These are phyloP conservation scores for Xylaria acuta DNA, from an alignment of 495 filamentous ascomycete species.

Conservation along the genomic window DNA sequence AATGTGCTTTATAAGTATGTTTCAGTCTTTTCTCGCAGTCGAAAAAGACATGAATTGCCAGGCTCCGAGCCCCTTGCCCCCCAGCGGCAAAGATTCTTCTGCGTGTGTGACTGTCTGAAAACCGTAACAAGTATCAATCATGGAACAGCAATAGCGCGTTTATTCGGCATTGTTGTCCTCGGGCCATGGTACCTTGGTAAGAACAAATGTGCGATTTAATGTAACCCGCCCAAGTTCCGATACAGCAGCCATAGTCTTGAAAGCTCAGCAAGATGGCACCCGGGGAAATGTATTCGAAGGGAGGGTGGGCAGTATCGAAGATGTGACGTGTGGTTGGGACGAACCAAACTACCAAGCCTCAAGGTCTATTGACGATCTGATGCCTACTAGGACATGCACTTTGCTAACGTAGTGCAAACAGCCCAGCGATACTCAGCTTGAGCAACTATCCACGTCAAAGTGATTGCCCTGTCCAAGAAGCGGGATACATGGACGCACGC, in stretches of 20 bases:
- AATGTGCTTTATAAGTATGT: not conserved
- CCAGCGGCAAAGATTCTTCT: not conserved
- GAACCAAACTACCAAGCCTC: not conserved
- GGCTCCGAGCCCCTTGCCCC: not conserved
- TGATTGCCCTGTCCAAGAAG: not conserved
- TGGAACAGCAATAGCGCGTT: not conserved
- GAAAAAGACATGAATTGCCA: not conserved
- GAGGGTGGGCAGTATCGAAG: not conserved
- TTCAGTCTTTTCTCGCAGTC: not conserved
- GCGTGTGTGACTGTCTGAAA: not conserved
- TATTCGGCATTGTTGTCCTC: not conserved
- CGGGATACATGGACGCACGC: not conserved
- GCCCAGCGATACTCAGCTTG: slow-evolving; percentile 6
- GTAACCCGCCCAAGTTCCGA: not conserved
- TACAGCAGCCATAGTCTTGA: not conserved
- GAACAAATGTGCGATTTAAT: not conserved
- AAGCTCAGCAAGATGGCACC: not conserved
- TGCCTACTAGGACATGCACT: not conserved
- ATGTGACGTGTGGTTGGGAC: not conserved
- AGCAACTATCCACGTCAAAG: not conserved
- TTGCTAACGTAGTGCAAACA: not conserved
- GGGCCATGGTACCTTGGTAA: not conserved
- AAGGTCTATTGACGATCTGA: not conserved
- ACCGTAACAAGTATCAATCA: not conserved
- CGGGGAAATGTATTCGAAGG: not conserved